These are phyloP conservation scores for Hsuehochloa calcarea DNA, from an alignment of 176 grass and related monocot species.

Conservation along the genomic window DNA sequence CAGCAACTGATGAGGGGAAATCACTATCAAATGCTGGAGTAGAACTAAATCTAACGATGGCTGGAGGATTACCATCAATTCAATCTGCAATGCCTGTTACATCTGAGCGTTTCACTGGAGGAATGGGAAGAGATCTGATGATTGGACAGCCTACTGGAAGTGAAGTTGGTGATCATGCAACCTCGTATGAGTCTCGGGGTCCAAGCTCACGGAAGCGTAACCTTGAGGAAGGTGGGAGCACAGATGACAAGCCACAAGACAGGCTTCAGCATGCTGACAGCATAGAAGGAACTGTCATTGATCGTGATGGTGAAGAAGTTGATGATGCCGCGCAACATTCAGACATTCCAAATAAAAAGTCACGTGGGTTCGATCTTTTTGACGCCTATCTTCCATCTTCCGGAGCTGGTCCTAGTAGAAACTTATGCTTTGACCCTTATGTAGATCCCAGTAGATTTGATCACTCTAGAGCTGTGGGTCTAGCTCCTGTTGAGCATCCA, in stretches of 20 bases:
- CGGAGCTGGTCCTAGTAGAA: conserved; percentile 89
- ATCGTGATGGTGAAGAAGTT: conserved; percentile 92
- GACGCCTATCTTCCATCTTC: conserved; percentile 53
- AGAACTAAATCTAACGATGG: conserved; percentile 90
- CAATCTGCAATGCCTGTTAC: conserved; percentile 45
- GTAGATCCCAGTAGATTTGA: conserved; percentile 50
- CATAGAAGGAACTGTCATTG: conserved; percentile 89
- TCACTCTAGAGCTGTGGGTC: conserved; percentile 47
- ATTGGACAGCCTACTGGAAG: conserved; percentile 94
- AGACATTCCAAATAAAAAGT: conserved; percentile 60
- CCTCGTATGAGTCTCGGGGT: conserved; percentile 88
- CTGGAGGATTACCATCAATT: conserved; percentile 70
- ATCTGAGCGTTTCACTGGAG: conserved; percentile 54
- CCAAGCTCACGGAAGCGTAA: conserved; percentile 90
- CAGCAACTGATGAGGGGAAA: conserved; percentile 64
- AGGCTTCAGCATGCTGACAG: conserved; percentile 75
- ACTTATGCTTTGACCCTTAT: conserved; percentile 70
- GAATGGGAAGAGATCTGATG: conserved; percentile 94
- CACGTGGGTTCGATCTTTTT: conserved; percentile 78
- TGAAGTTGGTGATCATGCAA: conserved; percentile 93
- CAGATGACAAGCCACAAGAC: conserved; percentile 83
- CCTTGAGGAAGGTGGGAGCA: conserved; percentile 96
- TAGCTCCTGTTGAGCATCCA: conserved; percentile 42
- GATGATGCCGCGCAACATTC: conserved; percentile 85
- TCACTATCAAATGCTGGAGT: conserved; percentile 75